Conservation (phyloP, 192 early-diverging fungal genomes). For the Linnemannia zychae region DNA sequence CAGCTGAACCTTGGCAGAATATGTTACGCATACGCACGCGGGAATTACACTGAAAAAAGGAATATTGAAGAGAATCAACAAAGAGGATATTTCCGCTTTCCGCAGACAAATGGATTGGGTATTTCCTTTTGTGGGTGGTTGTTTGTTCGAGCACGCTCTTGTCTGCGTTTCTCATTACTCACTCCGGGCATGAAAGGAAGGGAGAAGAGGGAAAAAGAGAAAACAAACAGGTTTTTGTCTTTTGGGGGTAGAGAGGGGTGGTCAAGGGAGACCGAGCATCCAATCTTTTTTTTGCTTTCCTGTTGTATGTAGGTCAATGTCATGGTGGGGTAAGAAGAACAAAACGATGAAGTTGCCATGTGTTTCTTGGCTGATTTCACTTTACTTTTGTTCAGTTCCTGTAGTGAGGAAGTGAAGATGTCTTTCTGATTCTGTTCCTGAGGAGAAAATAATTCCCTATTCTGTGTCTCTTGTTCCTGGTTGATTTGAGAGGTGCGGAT, state of each 20-base stretch:
- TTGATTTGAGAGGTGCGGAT: not conserved
- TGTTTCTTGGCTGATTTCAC: not conserved
- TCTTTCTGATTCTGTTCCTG: not conserved
- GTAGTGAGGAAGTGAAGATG: not conserved
- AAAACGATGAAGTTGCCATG: not conserved
- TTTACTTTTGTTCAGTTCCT: not conserved
- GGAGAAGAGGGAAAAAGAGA: not conserved
- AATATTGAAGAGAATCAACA: too few relatives aligned
- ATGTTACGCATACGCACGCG: not conserved
- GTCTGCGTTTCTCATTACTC: not conserved
- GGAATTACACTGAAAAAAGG: not conserved
- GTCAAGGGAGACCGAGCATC: not conserved
- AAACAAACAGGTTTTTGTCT: not conserved
- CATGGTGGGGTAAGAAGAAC: not conserved
- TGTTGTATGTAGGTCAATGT: not conserved
- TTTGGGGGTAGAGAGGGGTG: not conserved
- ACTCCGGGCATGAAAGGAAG: not conserved
- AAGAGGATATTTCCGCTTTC: not conserved
- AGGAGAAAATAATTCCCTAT: not conserved
- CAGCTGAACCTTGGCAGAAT: not conserved
- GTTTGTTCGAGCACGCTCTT: not conserved
- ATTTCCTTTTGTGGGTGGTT: slow-evolving; percentile 16
- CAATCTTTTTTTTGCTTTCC: not conserved
- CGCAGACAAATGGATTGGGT: slow-evolving; percentile 8
- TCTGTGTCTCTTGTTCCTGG: not conserved